Evolutionary conservation across 2,329 filamentous ascomycete species (phyloP), one percentile per base, ranked within the genome.

Genomic region (Colletotrichum melonis): DNA sequence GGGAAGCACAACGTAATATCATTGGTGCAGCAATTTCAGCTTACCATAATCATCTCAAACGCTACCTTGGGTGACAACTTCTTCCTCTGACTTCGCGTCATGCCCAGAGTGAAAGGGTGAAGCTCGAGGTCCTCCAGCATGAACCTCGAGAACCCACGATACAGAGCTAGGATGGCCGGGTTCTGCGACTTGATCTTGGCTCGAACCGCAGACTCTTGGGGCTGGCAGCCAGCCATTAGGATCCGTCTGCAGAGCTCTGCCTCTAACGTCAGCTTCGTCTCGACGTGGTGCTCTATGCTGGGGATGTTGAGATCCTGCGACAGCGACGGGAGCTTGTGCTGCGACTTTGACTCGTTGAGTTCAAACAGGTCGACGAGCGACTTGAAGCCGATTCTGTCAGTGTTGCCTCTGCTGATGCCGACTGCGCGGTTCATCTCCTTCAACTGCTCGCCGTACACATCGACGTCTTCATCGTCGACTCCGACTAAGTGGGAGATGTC

Each of bases 141-240:
- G 56, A 93, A 83, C 49, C 90, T 89, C 28, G 91, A 91, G 78
- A 91, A 92, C 57, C 88, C 85, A 67, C 87, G 86, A 78, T 93
- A 92, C 69, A 87, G 84, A 5, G 85, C 84, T 42, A 93, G 81
- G 28, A 76, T 74, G 74, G 78, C 68, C 74, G 79, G n/a, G 76
- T 81, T 77, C 76, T 77, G 79, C 28, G 76, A 75, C 56, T 79
- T 75, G 70, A 81, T 76, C 69, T 74, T 73, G 68, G 76, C 63
- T 76, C 78, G 74, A 74, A 79, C 76, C 73, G 74, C 63, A 2
- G 72, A 73, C 78, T 65, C 76, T 76, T 80, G 76, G 75, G 84
- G 67, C 78, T 80, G 75, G 78, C 81, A 77, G 75, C 82, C 81
- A 77, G 82, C 75, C 77, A 80, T 77, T 73, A 81, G 75, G 74